A percentile compares a stretch with the other conserved stretches of the same genome.
Evolutionary conservation across 1,284 basidiomycete species (phyloP).

Genomic region (Pseudozyma sp.): DNA sequence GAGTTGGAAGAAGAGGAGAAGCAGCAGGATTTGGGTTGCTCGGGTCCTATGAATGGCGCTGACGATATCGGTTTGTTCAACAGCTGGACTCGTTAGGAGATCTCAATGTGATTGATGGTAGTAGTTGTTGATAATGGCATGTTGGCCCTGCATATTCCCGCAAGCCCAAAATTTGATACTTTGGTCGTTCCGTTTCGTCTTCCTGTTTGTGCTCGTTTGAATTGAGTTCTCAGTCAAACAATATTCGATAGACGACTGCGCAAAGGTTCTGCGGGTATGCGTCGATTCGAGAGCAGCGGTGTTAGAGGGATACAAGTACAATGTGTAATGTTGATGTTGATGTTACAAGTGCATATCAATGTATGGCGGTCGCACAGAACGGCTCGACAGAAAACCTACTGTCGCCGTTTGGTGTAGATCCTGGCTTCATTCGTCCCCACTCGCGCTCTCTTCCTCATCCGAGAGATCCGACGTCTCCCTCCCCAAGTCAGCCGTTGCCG

Average conservation of each 20-base stretch:
- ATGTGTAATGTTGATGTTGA: conserved; percentile 1
- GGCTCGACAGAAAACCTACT: no score
- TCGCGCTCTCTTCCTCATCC: conserved; percentile 6
- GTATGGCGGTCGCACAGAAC: neutral
- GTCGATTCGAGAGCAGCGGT: neutral
- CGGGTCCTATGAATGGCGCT: conserved; percentile 67
- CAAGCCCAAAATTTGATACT: neutral
- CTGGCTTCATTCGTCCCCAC: conserved; percentile 9
- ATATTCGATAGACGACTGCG: no score
- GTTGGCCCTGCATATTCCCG: no score
- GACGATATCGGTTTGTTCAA: conserved; percentile 65
- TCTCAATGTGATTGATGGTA: neutral
- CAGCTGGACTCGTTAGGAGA: conserved; percentile 50
- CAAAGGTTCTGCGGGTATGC: no score
- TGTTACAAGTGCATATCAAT: neutral
- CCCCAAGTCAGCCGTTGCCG: conserved; percentile 26
- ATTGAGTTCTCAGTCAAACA: no score
- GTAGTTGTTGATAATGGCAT: neutral
- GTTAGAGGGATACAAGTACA: conserved; percentile 16
- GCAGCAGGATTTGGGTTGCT: conserved; percentile 54
- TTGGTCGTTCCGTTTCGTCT: no score
- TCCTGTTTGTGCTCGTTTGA: neutral
- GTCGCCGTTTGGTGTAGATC: no score
- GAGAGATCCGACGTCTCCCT: conserved; percentile 5
- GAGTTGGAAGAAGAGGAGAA: conserved; percentile 45